These are phyloP conservation scores for Quercus tomentella DNA, from an alignment of 331 rosid genomes.

Conservation along the genomic window DNA sequence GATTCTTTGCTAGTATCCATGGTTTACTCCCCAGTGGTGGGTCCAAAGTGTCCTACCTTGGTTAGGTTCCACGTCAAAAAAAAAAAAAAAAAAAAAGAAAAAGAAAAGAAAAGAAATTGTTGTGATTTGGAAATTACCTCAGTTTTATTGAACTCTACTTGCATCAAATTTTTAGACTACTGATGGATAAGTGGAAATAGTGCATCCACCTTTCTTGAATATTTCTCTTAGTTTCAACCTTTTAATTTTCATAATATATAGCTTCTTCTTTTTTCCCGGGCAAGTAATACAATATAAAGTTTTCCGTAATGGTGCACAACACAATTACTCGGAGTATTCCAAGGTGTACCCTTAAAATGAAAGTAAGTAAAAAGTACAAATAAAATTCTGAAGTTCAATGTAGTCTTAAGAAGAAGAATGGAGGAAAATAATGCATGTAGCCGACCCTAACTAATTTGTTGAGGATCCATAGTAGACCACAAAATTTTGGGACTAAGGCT, in stretches of 20 bases:
- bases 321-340: not conserved
- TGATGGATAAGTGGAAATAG: not conserved
- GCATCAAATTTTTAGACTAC: not conserved
- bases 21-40: too few relatives aligned
- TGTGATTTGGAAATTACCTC: slow-evolving; percentile 10
- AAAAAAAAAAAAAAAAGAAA: too few relatives aligned
- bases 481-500: too few relatives aligned
- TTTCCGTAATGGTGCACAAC: not conserved
- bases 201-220: slow-evolving; percentile 2
- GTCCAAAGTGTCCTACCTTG: too few relatives aligned
- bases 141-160: not conserved
- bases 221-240: not conserved
- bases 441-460: too few relatives aligned
- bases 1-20: not conserved
- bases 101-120: not conserved
- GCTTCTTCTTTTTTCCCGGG: not conserved
- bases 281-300: not conserved
- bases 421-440: too few relatives aligned
- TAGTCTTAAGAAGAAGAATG: not conserved
- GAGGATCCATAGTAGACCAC: too few relatives aligned
- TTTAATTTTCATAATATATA: not conserved
- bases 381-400: not conserved
- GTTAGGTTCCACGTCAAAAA: too few relatives aligned
- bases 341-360: not conserved
- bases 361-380: not conserved